Evolutionary conservation across 2,329 filamentous ascomycete species (phyloP), one percentile per base, ranked within the genome.

Genomic region (Huntiella savannae): DNA sequence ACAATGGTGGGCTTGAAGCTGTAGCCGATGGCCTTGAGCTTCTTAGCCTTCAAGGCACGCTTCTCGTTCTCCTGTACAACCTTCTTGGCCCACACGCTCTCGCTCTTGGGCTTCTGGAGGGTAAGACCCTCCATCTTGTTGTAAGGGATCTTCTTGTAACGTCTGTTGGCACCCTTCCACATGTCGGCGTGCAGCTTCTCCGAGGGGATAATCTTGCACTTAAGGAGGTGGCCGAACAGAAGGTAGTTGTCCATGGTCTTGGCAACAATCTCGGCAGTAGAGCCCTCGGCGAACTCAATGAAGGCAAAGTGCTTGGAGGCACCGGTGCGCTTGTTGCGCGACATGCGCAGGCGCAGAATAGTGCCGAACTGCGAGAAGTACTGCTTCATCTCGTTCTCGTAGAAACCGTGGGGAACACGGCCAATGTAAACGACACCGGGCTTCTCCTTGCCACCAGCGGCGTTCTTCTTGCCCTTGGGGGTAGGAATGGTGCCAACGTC

Each of bases 211-310:
- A 77, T 67, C 59, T 84, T 82, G 63, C 87, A 88, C 63, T 92
- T 88, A 54, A 98, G 69, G 51, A 96, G 82, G 60, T 95, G 88
- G 4, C 85, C 84, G 60, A 94, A 96, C 58, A 98, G 72, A 35
- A 96, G 75, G 63, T 98, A 98, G 64, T 87, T 92, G 69, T 95
- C 77, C 91, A 98, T 98, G 16, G 91, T 94, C 65, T 86, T 83
- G 43, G 84, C 80, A 28, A 93, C 88, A 54, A 96, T 86, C 56
- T 84, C 80, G 35, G 91, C 88, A n/a, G 72, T 73, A 53, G 63
- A 64, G 42, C 86, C 82, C 48, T 85, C 79, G 33, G 70, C 66
- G 57, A 98, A 98, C 63, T 98, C 85, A 57, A 98, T 73, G 62
- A 95, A 98, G 32, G 85, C 91, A 58, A 82, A 93, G 68, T 96